Base-by-base conservation (phyloP, 306 rosid genomes). In the Ammopiptanthus mongolicus region DNA sequence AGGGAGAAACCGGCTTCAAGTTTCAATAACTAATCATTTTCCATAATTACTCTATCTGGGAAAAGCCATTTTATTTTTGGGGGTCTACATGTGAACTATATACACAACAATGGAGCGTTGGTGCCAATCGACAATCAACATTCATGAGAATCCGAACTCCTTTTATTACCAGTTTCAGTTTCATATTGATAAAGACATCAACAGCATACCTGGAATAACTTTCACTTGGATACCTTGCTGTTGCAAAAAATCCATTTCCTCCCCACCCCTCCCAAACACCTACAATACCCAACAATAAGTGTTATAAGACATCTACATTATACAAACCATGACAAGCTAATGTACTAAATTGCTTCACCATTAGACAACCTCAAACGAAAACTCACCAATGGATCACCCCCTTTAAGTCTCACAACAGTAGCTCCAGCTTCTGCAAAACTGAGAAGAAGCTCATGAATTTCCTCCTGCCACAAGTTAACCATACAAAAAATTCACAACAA, bases 231-330 rank as follows among this genome's bases (percentile, higher is more conserved):
- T 90, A 63, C 97, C 97, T 78, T 92, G 89, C 28, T 87, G 96
- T 78, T 81, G 96, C 88, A 95, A 87, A 84, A 95, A 95, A 80
- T 95, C 97, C 97, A 95, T 95, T 86, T 95, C 98, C 83, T 95
- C 97, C 8, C 98, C 98, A 29, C 97, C 98, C 76, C 97, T 88
- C 34, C 98, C 98, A 90, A 95, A 95, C 78, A 95, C 98, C 98
- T 95, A 65, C 73, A 80, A 63, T 6, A 50, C 68, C 72, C 53
- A 74, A 60, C 61, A 42, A 46, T 15, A 71, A 34, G 72, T 8
- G 41, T 34, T 14, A 12, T 17, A 37, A 10, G 7, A 41, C 67
- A 70, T 65, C 56, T 29, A 28, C 2, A 36, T 61, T 39, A 33
- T 3, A 47, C 50, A 74, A 58, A 33, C 65, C 65, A 31, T 33